Evolutionary conservation across 2,329 filamentous ascomycete genomes (phyloP).

Genomic region (Fusarium chaquense): DNA sequence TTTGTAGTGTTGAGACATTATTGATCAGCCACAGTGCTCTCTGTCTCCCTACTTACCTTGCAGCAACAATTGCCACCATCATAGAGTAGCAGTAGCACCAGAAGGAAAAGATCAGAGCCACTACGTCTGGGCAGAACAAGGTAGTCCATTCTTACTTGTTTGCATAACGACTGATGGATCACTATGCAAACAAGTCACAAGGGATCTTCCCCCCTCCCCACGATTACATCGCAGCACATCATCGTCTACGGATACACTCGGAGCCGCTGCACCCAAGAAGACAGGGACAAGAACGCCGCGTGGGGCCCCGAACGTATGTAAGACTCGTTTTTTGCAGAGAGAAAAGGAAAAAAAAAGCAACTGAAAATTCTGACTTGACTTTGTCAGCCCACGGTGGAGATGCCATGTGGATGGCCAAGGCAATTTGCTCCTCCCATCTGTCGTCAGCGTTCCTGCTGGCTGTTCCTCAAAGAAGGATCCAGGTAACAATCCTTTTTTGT

Average conservation of each 20-base stretch:
- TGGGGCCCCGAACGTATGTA: slow-evolving; percentile 38
- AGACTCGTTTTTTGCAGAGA: slow-evolving; percentile 12
- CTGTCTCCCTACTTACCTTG: neutral
- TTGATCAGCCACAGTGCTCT: slow-evolving; percentile 6
- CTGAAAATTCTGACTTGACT: slow-evolving; percentile 31
- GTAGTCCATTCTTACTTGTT: slow-evolving; percentile 6
- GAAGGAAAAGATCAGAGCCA: neutral
- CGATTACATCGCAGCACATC: slow-evolving; percentile 37
- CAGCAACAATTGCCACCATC: neutral
- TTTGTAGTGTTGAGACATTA: slow-evolving; percentile 20
- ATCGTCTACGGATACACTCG: slow-evolving; percentile 42
- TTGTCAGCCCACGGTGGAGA: slow-evolving; percentile 37
- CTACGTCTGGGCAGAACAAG: slow-evolving; percentile 12
- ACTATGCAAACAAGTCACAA: neutral
- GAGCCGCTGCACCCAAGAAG: slow-evolving; percentile 26
- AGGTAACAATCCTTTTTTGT: neutral
- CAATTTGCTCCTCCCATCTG: slow-evolving; percentile 21
- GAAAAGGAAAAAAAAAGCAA: neutral
- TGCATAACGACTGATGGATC: slow-evolving; percentile 29
- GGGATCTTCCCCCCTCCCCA: slow-evolving; percentile 28
- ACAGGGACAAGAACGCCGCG: slow-evolving; percentile 15
- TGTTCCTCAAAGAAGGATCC: neutral
- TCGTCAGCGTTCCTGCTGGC: slow-evolving; percentile 28
- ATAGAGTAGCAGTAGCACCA: neutral
- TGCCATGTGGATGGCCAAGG: slow-evolving; percentile 27